These are phyloP conservation scores for Casuarina cunninghamiana DNA, from an alignment of 306 rosid genomes.

Conservation along the genomic window DNA sequence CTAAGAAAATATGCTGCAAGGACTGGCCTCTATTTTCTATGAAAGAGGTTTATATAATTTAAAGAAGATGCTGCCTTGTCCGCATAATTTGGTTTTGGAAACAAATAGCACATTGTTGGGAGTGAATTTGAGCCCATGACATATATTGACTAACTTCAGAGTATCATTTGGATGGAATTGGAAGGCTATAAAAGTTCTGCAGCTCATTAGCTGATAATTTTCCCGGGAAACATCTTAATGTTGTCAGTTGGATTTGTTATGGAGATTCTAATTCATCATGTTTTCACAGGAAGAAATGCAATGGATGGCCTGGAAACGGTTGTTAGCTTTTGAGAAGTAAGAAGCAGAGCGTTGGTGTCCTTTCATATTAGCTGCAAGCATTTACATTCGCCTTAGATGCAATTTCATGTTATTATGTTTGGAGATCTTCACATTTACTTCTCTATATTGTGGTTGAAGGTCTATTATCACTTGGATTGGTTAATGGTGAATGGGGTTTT, in stretches of 20 bases:
- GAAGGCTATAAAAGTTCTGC: not conserved
- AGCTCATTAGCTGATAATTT: slow-evolving; percentile 1
- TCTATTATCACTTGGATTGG: slow-evolving; percentile 8
- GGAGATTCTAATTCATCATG: slow-evolving; percentile 13
- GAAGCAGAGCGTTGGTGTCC: slow-evolving; percentile 21
- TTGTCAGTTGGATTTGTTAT: slow-evolving; percentile 5
- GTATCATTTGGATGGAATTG: not conserved
- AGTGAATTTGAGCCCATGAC: not conserved
- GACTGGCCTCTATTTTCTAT: not conserved
- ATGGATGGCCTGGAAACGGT: slow-evolving; percentile 84
- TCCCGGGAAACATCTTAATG: slow-evolving; percentile 7
- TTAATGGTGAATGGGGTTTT: slow-evolving; percentile 6
- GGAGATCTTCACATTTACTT: not conserved
- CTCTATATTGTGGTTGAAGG: slow-evolving; percentile 1
- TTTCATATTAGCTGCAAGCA: not conserved
- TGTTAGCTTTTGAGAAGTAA: slow-evolving; percentile 90
- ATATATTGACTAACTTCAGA: not conserved
- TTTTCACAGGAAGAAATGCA: slow-evolving; percentile 87
- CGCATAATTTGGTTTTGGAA: not conserved
- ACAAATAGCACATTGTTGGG: not conserved
- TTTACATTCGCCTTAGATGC: not conserved
- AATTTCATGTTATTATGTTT: not conserved
- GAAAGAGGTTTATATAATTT: slow-evolving; percentile 1
- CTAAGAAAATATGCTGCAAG: slow-evolving; percentile 3
- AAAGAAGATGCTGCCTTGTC: not conserved